Evolutionary conservation across 2,329 filamentous ascomycete species (phyloP).

Genomic region (Cercospora sp.): DNA sequence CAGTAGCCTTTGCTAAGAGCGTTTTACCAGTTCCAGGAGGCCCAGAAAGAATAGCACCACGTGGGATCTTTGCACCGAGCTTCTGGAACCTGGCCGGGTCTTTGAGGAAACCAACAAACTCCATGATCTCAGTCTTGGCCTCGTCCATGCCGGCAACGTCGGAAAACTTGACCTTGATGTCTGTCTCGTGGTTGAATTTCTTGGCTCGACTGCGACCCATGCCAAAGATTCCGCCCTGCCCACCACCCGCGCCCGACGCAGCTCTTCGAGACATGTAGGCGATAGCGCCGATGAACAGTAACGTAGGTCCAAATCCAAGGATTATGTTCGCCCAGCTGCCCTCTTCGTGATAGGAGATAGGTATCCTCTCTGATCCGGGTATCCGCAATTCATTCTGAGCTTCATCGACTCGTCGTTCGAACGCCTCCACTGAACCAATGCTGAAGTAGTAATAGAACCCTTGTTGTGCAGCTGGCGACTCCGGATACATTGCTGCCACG

Average conservation of each 20-base stretch:
- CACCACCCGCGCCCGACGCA: slow-evolving; percentile 61
- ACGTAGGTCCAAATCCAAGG: slow-evolving; percentile 79
- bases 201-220: slow-evolving; percentile 96
- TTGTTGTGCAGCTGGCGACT: slow-evolving; percentile 66
- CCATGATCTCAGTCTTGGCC: slow-evolving; percentile 97
- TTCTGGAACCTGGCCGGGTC: slow-evolving; percentile 89
- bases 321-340: slow-evolving; percentile 71
- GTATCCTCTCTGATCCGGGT: slow-evolving; percentile 83
- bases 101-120: slow-evolving; percentile 96
- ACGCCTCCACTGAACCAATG: slow-evolving; percentile 90
- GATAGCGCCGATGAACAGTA: slow-evolving; percentile 81
- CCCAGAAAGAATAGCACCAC: slow-evolving; percentile 94
- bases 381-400: slow-evolving; percentile 87
- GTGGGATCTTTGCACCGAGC: slow-evolving; percentile 94
- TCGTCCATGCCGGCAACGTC: slow-evolving; percentile 98
- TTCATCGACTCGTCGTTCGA: slow-evolving; percentile 83
- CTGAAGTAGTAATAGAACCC: slow-evolving; percentile 89
- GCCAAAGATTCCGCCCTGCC: slow-evolving; percentile 80
- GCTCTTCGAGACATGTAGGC: slow-evolving; percentile 78
- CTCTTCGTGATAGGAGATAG: slow-evolving; percentile 81
- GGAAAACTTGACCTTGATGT: slow-evolving; percentile 93
- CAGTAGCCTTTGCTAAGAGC: slow-evolving; percentile 92
- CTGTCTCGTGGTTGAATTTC: slow-evolving; percentile 95
- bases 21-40: slow-evolving; percentile 99
- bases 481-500: slow-evolving; percentile 70